Evolutionary conservation across 768 basidiomycete genomes (phyloP).

Genomic region (Agrocybe praecox): DNA sequence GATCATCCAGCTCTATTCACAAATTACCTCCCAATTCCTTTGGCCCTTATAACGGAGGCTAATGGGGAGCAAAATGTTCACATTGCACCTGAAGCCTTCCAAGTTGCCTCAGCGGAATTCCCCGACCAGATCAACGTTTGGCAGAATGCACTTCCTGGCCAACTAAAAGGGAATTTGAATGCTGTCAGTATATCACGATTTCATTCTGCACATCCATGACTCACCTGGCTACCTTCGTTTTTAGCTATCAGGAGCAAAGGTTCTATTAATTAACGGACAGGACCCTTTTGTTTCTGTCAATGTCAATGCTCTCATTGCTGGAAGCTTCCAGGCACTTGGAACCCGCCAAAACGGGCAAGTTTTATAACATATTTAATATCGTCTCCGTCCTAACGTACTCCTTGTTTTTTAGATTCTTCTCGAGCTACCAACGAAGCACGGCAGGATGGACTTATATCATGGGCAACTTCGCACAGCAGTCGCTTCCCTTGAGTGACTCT

Average conservation of each 20-base stretch:
- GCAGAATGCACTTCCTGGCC: conserved; percentile 54
- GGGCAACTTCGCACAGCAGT: conserved; percentile 58
- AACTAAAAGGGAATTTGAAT: conserved; percentile 47
- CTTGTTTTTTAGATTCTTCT: conserved; percentile 47
- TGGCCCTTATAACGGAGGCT: conserved; percentile 46
- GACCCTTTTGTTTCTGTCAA: conserved; percentile 55
- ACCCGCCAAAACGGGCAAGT: conserved; percentile 50
- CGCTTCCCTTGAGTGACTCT: conserved; percentile 52
- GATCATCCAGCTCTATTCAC: conserved; percentile 38
- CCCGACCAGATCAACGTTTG: conserved; percentile 54
- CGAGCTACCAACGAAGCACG: conserved; percentile 40
- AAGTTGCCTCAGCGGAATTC: conserved; percentile 54
- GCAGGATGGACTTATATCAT: conserved; percentile 44
- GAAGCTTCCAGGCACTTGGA: conserved; percentile 53
- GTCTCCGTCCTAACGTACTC: background rate
- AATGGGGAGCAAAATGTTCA: conserved; percentile 50
- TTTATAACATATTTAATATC: background rate
- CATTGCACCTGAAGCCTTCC: conserved; percentile 59
- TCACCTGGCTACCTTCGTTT: background rate
- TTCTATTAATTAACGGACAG: conserved; percentile 53
- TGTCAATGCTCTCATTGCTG: conserved; percentile 53
- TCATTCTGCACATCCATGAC: background rate
- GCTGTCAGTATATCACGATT: conserved; percentile 33
- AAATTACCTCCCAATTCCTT: conserved; percentile 52
- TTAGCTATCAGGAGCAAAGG: conserved; percentile 52